A percentile compares a stretch with the other conserved stretches of the same genome.
Conservation (phyloP, 176 grass and related monocot genomes). For the Lolium perenne region DNA sequence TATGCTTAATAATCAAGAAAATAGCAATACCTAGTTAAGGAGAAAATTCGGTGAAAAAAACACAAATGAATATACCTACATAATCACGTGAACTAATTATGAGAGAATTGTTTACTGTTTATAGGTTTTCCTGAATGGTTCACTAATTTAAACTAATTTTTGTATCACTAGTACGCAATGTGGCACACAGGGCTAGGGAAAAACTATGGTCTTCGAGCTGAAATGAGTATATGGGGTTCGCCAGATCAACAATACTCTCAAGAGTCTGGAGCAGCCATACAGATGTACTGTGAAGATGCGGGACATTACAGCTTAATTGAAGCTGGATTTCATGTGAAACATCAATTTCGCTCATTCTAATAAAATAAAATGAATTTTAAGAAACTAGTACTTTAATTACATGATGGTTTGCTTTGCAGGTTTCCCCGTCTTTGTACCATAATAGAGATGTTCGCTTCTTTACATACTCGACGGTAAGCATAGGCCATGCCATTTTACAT, state of each 20-base stretch:
- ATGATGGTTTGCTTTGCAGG: slow-evolving; percentile 14
- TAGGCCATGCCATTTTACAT: neutral
- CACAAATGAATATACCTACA: neutral
- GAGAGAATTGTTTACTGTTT: neutral
- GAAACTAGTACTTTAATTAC: neutral
- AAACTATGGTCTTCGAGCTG: slow-evolving; percentile 37
- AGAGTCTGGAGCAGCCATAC: slow-evolving; percentile 32
- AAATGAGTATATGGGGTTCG: slow-evolving; percentile 33
- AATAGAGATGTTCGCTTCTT: slow-evolving; percentile 57
- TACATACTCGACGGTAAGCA: slow-evolving; percentile 50
- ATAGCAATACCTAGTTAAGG: neutral
- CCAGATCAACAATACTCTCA: slow-evolving; percentile 20
- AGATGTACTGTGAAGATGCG: neutral
- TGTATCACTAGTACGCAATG: neutral
- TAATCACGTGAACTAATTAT: neutral
- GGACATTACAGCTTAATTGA: neutral
- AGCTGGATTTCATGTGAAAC: slow-evolving; percentile 40
- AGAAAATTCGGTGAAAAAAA: neutral
- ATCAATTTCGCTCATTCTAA: neutral
- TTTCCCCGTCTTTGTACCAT: slow-evolving; percentile 31
- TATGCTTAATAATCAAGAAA: neutral
- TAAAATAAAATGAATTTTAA: neutral
- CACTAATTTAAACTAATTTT: neutral
- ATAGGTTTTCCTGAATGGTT: neutral
- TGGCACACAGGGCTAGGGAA: neutral